Base-by-base conservation (phyloP, 495 filamentous ascomycete genomes). In the Talaromyces adpressus region DNA sequence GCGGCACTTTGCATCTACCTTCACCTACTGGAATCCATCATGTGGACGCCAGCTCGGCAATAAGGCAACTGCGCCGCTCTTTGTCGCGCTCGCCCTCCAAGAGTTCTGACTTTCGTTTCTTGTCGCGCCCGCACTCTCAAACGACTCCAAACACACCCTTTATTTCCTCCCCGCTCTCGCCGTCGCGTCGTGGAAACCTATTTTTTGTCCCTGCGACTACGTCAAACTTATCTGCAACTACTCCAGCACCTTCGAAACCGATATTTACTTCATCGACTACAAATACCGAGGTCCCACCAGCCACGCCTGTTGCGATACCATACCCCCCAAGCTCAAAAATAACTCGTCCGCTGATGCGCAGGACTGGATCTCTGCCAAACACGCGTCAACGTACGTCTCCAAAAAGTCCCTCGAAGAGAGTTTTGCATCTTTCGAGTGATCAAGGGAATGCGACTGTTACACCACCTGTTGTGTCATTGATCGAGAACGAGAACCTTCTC, bases 31-130 rank as follows among this genome's bases (percentile, higher is more conserved):
- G 91, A 66, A 84, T 87, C 62, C 88, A 90, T 67, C 86, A 88
- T 77, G 87, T 91, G 67, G 90, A 93, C 75, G 84, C 90, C 4
- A 87, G 84, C 66, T 85, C 89, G 23, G 85, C 89, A 16, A 88
- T 95, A 59, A 81, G 88, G 65, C 87, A 91, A 65, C 75, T 97
- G 49, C 84, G 91, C 49, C 88, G 91, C 66, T 95, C 92, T 22
- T 79, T 97, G 54, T 95, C 91, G 29, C 82, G 91, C 53, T 96
- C 92, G 9, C 92, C 92, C 9, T 95, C 92, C 8, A 95, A 92
- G 71, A 82, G 80, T 47, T 82, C 84, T 20, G 80, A 81, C 65
- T 91, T 92, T 67, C 83, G 82, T 39, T 72, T 93, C 27, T 76
- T 85, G 51, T 79, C 82, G 18, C 82, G 83, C 61, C 80, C 79